These are phyloP conservation scores for Malassezia furfur DNA, from an alignment of 1,284 basidiomycete genomes.

Conservation along the genomic window DNA sequence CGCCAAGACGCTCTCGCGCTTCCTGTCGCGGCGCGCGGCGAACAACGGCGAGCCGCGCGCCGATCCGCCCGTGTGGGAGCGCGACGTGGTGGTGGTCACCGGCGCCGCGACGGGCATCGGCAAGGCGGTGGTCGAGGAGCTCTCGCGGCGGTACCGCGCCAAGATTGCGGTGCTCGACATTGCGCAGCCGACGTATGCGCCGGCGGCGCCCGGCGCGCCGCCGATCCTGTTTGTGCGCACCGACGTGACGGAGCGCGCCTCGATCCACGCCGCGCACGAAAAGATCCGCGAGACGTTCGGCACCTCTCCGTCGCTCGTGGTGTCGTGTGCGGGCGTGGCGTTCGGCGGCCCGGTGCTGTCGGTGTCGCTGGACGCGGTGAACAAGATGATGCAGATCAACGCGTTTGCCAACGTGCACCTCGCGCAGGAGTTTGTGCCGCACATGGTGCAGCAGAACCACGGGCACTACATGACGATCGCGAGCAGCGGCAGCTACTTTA, in stretches of 20 bases:
- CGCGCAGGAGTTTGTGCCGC: conserved; percentile 39
- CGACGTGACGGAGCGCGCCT: conserved; percentile 35
- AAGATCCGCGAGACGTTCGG: conserved; percentile 36
- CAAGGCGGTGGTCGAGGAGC: conserved; percentile 37
- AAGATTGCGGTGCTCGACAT: conserved; percentile 45
- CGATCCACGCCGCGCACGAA: conserved; percentile 28
- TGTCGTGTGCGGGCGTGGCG: conserved; percentile 45
- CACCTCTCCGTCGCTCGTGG: conserved; percentile 24
- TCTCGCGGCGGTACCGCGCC: conserved; percentile 30
- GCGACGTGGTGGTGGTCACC: conserved; percentile 44
- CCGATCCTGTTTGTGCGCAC: conserved; percentile 44
- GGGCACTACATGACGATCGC: conserved; percentile 44
- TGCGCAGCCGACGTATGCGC: conserved; percentile 32
- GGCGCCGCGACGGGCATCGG: conserved; percentile 46
- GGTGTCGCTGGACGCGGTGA: conserved; percentile 23
- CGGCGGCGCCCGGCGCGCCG: conserved; percentile 32
- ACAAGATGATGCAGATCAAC: conserved; percentile 39
- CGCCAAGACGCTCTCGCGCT: conserved; percentile 27
- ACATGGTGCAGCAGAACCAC: conserved; percentile 41
- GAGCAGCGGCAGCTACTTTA: conserved; percentile 32
- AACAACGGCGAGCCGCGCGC: conserved; percentile 32
- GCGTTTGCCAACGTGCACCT: conserved; percentile 39
- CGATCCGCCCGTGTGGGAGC: conserved; percentile 33
- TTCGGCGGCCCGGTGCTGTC: conserved; percentile 34
- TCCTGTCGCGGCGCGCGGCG: conserved; percentile 27